Percentiles rank a stretch among this genome's conserved stretches.
These are phyloP conservation scores for Tetrapisispora arboricola DNA, from an alignment of 805 yeast genomes.

Conservation along the genomic window DNA sequence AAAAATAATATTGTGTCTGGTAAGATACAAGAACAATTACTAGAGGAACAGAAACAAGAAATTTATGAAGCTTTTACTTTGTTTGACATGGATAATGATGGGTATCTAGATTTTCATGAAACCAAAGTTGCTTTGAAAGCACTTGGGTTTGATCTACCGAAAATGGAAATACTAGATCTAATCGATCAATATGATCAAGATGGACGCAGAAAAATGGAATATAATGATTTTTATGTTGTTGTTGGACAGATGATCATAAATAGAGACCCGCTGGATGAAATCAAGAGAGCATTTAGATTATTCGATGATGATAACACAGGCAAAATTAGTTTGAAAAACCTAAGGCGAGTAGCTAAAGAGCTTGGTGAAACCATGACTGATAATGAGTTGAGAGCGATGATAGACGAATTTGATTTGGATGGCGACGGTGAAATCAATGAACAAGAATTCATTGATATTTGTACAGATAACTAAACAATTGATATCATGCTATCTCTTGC, in stretches of 20 bases:
- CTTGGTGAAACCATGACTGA: constrained; percentile 87
- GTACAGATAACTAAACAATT: constrained; percentile 43
- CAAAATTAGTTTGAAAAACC: constrained; percentile 66
- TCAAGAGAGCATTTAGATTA: constrained; percentile 75
- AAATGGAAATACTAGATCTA: constrained; percentile 63
- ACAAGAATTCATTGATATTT: constrained; percentile 81
- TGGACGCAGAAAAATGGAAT: constrained; percentile 59
- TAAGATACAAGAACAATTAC: constrained; percentile 40
- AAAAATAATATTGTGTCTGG: neutral
- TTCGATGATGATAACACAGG: constrained; percentile 88
- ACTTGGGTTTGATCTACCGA: constrained; percentile 74
- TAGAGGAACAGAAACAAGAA: constrained; percentile 84
- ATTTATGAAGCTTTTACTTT: constrained; percentile 84
- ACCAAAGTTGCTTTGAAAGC: constrained; percentile 90
- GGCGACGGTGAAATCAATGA: constrained; percentile 92
- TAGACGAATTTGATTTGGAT: constrained; percentile 91
- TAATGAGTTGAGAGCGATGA: constrained; percentile 92
- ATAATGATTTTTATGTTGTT: constrained; percentile 63
- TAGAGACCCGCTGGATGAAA: constrained; percentile 89
- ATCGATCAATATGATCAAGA: constrained; percentile 76
- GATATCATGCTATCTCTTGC: no score
- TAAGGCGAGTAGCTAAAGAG: constrained; percentile 84
- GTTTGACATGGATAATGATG: constrained; percentile 89
- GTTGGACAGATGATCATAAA: constrained; percentile 76
- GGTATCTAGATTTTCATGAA: constrained; percentile 84